phyloP scores from a whole-genome alignment of 768 basidiomycete genomes.

The Podaxis sp. region DNA sequence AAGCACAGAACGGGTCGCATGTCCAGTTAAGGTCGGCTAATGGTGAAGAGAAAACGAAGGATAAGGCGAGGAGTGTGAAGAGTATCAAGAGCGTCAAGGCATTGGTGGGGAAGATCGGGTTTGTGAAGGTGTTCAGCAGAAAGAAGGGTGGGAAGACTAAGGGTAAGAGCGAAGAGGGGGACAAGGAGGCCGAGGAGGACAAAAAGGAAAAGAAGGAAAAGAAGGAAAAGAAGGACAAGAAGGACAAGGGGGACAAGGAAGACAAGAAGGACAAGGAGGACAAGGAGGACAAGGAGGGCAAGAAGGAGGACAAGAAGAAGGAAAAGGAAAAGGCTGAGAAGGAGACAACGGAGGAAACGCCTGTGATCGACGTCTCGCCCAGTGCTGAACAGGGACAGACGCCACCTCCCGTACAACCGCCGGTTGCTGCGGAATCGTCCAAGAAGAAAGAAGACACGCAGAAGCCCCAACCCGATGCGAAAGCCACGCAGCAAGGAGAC shows the following conservation, averaged over 20 bases:
- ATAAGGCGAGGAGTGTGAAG: background rate
- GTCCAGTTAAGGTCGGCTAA: background rate
- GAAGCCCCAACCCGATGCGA: background rate
- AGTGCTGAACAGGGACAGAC: background rate
- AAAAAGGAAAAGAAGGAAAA: background rate
- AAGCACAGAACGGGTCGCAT: background rate
- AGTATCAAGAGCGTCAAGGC: background rate
- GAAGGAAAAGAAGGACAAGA: background rate
- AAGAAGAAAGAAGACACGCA: background rate
- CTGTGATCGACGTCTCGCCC: background rate
- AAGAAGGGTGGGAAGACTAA: background rate
- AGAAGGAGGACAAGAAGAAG: background rate
- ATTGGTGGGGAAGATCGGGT: background rate
- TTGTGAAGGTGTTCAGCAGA: slow-evolving; percentile 1
- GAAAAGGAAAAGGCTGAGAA: background rate
- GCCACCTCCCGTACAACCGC: background rate
- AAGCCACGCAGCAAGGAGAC: background rate
- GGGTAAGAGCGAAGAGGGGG: background rate
- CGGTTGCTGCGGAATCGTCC: background rate
- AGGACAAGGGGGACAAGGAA: background rate
- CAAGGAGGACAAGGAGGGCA: background rate
- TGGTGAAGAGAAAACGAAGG: background rate
- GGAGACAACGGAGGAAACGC: background rate
- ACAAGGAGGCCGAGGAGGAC: background rate
- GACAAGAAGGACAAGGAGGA: background rate